Percentiles rank a stretch among this genome's conserved stretches.
These are phyloP conservation scores for Pisolithus thermaeus DNA, from an alignment of 1,284 basidiomycete genomes.

Conservation along the genomic window DNA sequence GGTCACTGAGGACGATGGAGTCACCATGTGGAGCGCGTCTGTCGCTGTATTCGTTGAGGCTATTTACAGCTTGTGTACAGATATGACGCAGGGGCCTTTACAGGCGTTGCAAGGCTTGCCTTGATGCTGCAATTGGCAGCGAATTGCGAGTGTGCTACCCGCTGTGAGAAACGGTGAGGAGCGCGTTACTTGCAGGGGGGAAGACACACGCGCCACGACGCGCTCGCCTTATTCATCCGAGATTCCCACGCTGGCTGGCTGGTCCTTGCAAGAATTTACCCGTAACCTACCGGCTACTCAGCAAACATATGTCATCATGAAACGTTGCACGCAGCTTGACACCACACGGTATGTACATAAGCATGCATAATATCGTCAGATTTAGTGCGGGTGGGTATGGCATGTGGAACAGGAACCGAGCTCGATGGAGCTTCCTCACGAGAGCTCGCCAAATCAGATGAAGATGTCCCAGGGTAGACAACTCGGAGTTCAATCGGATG, in stretches of 20 bases:
- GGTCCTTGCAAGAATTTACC: not conserved
- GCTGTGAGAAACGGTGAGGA: conserved; percentile 29
- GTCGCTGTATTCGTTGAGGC: conserved; percentile 1
- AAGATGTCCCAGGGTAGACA: conserved; percentile 5
- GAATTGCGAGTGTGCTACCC: conserved; percentile 24
- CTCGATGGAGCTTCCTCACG: conserved; percentile 9
- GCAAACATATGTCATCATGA: not conserved
- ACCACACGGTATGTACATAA: too few species aligned
- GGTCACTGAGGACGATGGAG: conserved; percentile 70
- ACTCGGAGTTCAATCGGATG: conserved; percentile 20
- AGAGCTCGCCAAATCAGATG: conserved; percentile 21
- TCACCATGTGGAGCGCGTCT: conserved; percentile 56
- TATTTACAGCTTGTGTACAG: conserved; percentile 11
- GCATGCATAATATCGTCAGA: too few species aligned
- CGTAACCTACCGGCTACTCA: conserved; percentile 13
- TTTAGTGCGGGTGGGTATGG: too few species aligned
- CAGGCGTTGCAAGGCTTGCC: conserved; percentile 3
- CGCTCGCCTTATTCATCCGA: conserved; percentile 37
- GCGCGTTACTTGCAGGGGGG: conserved; percentile 35
- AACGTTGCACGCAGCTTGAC: not conserved
- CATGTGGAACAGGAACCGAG: conserved; percentile 8
- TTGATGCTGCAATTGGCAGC: conserved; percentile 28
- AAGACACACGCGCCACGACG: conserved; percentile 35
- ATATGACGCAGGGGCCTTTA: conserved; percentile 7
- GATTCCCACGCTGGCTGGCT: conserved; percentile 24